Base-by-base conservation (phyloP, 192 early-diverging fungal species). In the Umbelopsis sp. region DNA sequence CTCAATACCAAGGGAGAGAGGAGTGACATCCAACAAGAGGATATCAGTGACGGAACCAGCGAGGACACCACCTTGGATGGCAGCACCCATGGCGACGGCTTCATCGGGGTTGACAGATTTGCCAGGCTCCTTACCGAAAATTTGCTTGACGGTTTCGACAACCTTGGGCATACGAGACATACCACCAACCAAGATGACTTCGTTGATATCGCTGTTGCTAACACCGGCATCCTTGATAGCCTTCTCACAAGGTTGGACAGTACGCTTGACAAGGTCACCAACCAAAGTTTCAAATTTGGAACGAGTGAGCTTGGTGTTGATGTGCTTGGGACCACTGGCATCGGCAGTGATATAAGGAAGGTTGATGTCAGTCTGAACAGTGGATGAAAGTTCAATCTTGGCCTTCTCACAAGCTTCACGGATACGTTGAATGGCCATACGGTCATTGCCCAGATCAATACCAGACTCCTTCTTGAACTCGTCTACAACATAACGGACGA, bases 151-250 rank as follows among this genome's bases (percentile, higher is more conserved):
- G 7, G 91, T 91, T 69, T 97, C 95, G 66, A 96, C 87, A 45
- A 99, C 97, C 84, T 94, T 96, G 76, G 97, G 97, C 86, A 96
- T 94, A 74, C 97, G 93, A 53, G 95, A 93, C 96, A 98, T 98
- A 75, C 97, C 97, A 79, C 97, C 97, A 52, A 99, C 97, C 66
- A 99, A 85, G 66, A 99, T 93, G 36, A 99, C 94, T 80, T 99
- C 97, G 79, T 89, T 88, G 74, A 99, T 92, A 24, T 96, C 93
- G 77, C 82, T 92, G 77, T 85, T 76, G 43, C 78, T 68, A 45
- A 98, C 86, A 69, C 91, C 91, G 47, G 96, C 97, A 82, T 99
- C 97, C 85, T 96, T 96, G 66, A 99, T 87, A 32, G 97, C 97
- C 84, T 92, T 92, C 81, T 99, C 93, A 81, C 96, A 98, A 8